Conservation (phyloP, 192 early-diverging fungal genomes). For the Podila verticillata region DNA sequence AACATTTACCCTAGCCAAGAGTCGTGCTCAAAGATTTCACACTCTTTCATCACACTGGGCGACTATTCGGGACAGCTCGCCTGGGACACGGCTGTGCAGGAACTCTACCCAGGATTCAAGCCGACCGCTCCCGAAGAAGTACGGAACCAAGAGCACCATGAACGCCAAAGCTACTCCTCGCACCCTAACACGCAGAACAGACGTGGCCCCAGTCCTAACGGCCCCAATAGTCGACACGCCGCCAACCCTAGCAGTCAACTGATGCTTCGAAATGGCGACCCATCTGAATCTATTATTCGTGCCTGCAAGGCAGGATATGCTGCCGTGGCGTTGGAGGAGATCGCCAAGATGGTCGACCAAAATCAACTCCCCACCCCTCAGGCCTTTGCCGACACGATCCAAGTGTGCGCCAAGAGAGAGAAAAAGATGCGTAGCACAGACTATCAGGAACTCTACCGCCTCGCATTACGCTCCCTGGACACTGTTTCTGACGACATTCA, state of each 20-base stretch:
- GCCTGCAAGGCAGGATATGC: constrained; percentile 44
- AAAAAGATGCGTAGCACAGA: constrained; percentile 33
- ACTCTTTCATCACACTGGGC: constrained; percentile 17
- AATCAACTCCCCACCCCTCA: constrained; percentile 34
- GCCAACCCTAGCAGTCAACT: constrained; percentile 13
- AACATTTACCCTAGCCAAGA: constrained; percentile 25
- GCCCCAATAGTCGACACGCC: not conserved
- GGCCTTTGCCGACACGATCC: constrained; percentile 44
- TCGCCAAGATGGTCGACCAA: constrained; percentile 28
- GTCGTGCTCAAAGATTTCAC: constrained; percentile 30
- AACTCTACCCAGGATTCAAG: constrained; percentile 44
- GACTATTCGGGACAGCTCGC: constrained; percentile 48
- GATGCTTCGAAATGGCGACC: constrained; percentile 22
- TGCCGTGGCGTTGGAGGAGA: constrained; percentile 37
- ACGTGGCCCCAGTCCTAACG: not conserved
- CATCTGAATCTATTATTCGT: constrained; percentile 39
- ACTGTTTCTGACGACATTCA: constrained; percentile 13
- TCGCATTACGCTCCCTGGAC: constrained; percentile 28
- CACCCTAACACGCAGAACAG: not conserved
- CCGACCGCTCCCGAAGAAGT: not conserved
- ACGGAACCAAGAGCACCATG: not conserved
- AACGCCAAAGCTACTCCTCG: not conserved
- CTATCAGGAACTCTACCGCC: constrained; percentile 24
- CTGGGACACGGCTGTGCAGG: constrained; percentile 49
- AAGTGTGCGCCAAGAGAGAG: constrained; percentile 47